Evolutionary conservation across 2,329 filamentous ascomycete species (phyloP), one percentile per base, ranked within the genome.

Genomic region (Bipolaris bicolor): DNA sequence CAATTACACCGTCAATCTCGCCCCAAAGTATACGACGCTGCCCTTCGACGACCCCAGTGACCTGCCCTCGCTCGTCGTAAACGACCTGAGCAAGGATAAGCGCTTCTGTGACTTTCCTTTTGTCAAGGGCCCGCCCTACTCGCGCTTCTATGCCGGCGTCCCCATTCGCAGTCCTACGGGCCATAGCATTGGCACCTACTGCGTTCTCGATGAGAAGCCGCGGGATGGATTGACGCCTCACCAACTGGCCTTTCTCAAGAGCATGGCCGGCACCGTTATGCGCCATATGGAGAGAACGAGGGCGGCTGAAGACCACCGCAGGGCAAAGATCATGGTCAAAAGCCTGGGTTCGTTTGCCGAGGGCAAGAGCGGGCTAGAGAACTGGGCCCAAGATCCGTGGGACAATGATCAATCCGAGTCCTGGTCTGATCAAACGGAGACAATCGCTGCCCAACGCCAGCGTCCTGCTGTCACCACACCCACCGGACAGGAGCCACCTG

Each of bases 211-310:
- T 62, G 81, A 84, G 41, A 78, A 79, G n/a, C 81, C 84, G 0
- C 82, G 84, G 13, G 65, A 82, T 40, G 82, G 81, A 0, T 66
- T 89, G 16, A 76, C 75, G 10, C 66, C 77, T 0, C 77, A 78
- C 7, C 82, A 86, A 48, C 60, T 82, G 1, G 77, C 80, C 20
- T 87, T 85, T 47, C 76, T 90, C 69, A 79, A 82, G 41, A 85
- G 86, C 39, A 79, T 88, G 73, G 71, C 72, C 0, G 76, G 76
- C 16, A 82, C 85, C 3, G 79, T 86, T 4, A 86, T 87, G 76
- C 82, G 86, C 36, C 86, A 89, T 55, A 71, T 90, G 7, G 85
- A 87, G 73, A 83, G 79, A 77, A 83, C 77, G 43, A 79, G 81
- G 61, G 80, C 78, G 59, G 81, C 76, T 51, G 83, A 79, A 53